Conservation (phyloP, 2,329 filamentous ascomycete species). For the Stagonosporopsis vannaccii region DNA sequence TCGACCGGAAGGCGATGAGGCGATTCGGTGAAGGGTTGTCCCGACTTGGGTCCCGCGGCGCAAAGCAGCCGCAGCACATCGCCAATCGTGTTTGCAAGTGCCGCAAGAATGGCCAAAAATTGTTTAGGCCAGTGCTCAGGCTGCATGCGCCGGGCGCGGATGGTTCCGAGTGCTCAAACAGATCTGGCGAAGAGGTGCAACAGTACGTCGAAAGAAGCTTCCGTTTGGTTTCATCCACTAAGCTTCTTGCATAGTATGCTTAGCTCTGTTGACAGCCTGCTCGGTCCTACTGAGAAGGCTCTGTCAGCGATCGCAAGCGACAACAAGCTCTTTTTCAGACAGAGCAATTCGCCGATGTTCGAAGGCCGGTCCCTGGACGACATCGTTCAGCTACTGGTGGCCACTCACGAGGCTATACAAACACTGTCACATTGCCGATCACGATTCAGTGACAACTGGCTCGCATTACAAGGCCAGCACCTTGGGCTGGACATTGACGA, state of each 20-base stretch:
- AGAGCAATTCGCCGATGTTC: slow-evolving; percentile 38
- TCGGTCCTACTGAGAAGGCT: slow-evolving; percentile 27
- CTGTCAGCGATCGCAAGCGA: slow-evolving; percentile 43
- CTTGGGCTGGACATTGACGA: slow-evolving; percentile 44
- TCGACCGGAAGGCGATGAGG: slow-evolving; percentile 35
- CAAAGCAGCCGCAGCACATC: slow-evolving; percentile 31
- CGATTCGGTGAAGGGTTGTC: slow-evolving; percentile 38
- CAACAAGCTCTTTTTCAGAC: slow-evolving; percentile 47
- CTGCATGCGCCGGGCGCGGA: slow-evolving; percentile 29
- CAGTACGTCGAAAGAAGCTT: slow-evolving; percentile 43
- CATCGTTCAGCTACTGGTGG: slow-evolving; percentile 35
- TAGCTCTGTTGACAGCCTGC: slow-evolving; percentile 33
- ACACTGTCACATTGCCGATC: slow-evolving; percentile 36
- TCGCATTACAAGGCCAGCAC: slow-evolving; percentile 40
- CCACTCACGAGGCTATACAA: slow-evolving; percentile 43
- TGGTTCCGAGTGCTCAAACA: slow-evolving; percentile 40
- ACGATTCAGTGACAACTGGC: slow-evolving; percentile 41
- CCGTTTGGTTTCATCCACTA: slow-evolving; percentile 44
- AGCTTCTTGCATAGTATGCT: slow-evolving; percentile 43
- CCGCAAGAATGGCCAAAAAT: slow-evolving; percentile 26
- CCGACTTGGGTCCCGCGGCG: slow-evolving; percentile 29
- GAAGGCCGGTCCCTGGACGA: slow-evolving; percentile 41
- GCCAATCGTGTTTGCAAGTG: slow-evolving; percentile 36
- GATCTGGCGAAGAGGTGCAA: slow-evolving; percentile 44
- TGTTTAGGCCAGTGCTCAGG: slow-evolving; percentile 29